phyloP scores from a whole-genome alignment of 1,284 basidiomycete species.

The Leccinum angustisporum region DNA sequence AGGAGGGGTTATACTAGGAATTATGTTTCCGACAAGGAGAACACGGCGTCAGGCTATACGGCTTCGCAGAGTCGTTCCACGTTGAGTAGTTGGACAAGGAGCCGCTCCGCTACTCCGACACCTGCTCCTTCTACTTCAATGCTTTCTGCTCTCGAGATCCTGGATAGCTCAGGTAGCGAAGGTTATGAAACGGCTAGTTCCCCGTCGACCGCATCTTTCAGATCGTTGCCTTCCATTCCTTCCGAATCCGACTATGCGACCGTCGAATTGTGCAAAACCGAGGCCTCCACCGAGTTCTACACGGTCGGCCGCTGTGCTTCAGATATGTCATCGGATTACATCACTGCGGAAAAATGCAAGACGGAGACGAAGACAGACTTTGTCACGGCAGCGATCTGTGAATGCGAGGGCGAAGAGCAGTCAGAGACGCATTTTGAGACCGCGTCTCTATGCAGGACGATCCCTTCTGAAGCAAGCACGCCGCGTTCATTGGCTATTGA shows the following conservation, averaged over 20 bases:
- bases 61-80: conserved; percentile 35
- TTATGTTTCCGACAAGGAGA: conserved; percentile 56
- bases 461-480: conserved; percentile 41
- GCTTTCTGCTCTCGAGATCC: conserved; percentile 33
- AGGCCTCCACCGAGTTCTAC: conserved; percentile 49
- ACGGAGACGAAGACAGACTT: conserved; percentile 50
- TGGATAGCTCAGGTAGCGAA: conserved; percentile 33
- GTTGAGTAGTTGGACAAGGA: conserved; percentile 37
- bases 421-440: conserved; percentile 56
- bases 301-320: conserved; percentile 42
- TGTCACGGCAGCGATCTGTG: conserved; percentile 50
- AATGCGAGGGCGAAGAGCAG: conserved; percentile 37
- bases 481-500: conserved; percentile 36
- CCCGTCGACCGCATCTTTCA: conserved; percentile 45
- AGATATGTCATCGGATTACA: conserved; percentile 42
- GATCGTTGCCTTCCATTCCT: conserved; percentile 51
- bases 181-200: conserved; percentile 36
- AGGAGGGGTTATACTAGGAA: conserved; percentile 47
- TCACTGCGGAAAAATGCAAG: conserved; percentile 51
- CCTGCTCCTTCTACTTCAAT: conserved; percentile 27
- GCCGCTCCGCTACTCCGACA: conserved; percentile 32
- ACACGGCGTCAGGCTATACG: conserved; percentile 34
- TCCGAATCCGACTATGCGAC: conserved; percentile 53
- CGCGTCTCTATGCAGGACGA: conserved; percentile 44
- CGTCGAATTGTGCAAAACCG: conserved; percentile 45